A percentile compares a stretch with the other conserved stretches of the same genome.
These are phyloP conservation scores for Oryza officinalis DNA, from an alignment of 176 grass and related monocot species.

Conservation along the genomic window DNA sequence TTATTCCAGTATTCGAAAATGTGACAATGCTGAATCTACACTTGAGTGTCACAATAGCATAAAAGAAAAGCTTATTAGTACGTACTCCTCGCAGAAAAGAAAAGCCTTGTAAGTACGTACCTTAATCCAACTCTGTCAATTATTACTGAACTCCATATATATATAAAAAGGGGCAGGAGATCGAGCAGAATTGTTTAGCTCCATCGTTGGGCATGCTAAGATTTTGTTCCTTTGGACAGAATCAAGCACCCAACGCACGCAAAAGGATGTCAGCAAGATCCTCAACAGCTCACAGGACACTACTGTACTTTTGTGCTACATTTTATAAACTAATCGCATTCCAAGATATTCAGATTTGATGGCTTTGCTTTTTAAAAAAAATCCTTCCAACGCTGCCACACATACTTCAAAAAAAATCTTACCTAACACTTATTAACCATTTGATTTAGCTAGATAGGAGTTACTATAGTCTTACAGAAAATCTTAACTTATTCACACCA, in stretches of 20 bases:
- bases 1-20: background rate
- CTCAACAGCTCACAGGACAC: background rate
- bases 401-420: too few relatives aligned
- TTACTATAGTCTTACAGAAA: too few relatives aligned
- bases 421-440: too few relatives aligned
- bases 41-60: background rate
- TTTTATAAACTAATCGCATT: background rate
- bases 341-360: background rate
- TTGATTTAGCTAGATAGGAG: too few relatives aligned
- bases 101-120: background rate
- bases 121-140: too few relatives aligned
- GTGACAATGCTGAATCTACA: background rate
- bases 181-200: background rate
- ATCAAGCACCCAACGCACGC: background rate
- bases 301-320: background rate
- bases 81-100: background rate
- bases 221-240: slow-evolving; percentile 26
- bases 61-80: background rate
- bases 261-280: slow-evolving; percentile 27
- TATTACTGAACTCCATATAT: background rate
- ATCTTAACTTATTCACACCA: too few relatives aligned
- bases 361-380: too few relatives aligned
- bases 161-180: background rate
- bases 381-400: too few relatives aligned
- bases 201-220: background rate